phyloP scores from a whole-genome alignment of 2,329 filamentous ascomycete genomes.

The Ophiocordyceps sinensis region DNA sequence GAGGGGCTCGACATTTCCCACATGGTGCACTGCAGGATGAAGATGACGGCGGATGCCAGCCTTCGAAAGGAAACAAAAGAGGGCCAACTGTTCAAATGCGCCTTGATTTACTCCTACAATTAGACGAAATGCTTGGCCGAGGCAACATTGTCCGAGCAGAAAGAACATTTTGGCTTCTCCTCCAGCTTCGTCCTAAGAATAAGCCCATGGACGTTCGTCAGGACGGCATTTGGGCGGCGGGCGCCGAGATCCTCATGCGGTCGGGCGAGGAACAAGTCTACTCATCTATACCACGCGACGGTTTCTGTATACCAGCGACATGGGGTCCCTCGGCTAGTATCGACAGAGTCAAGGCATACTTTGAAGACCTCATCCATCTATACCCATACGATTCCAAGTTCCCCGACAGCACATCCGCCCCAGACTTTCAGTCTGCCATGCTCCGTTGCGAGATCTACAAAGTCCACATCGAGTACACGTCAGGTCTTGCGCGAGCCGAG shows the following conservation, averaged over 20 bases:
- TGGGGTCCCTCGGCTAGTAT: conserved; percentile 34
- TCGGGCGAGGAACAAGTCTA: conserved; percentile 24
- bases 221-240: conserved; percentile 65
- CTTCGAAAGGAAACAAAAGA: conserved; percentile 32
- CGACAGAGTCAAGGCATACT: conserved; percentile 41
- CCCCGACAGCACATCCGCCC: conserved; percentile 44
- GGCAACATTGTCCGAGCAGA: conserved; percentile 59
- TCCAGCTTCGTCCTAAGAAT: conserved; percentile 33
- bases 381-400: conserved; percentile 53
- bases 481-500: conserved; percentile 18
- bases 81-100: conserved; percentile 25
- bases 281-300: background rate
- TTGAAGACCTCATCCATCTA: conserved; percentile 64
- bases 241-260: conserved; percentile 69
- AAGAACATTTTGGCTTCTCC: conserved; percentile 59
- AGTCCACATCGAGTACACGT: conserved; percentile 43
- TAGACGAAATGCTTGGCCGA: conserved; percentile 58
- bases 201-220: conserved; percentile 51
- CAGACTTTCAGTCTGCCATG: conserved; percentile 71
- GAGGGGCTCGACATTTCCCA: conserved; percentile 30
- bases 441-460: conserved; percentile 72
- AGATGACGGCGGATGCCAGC: background rate
- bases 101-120: conserved; percentile 49
- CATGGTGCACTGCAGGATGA: conserved; percentile 22
- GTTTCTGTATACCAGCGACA: conserved; percentile 4